Evolutionary conservation across 495 filamentous ascomycete genomes (phyloP), one percentile per base, ranked within the genome.

Genomic region (Lophium mytilinum): DNA sequence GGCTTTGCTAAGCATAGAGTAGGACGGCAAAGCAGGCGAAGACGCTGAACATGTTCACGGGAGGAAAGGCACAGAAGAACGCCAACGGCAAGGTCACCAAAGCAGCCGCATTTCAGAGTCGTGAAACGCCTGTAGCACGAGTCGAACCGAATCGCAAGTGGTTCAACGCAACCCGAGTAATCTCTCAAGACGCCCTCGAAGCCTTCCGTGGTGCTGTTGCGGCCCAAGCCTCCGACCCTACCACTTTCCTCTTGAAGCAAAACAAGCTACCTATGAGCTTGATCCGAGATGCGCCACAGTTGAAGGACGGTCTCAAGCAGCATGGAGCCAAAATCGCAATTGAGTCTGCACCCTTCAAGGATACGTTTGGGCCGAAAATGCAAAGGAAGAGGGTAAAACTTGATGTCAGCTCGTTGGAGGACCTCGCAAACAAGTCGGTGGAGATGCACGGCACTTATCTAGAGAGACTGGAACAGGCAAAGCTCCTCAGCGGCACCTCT

Each of bases 271-370:
- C 90, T 18, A 88, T 94, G 88, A 87, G 76, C 50, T 74, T 91
- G 66, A 86, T 92, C 57, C 72, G 78, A 58, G 87, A 90, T 57
- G 78, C 78, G 39, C 24, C 24, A 30, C 71, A 80, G 51, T 75
- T 71, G 14, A 76, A 83, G 69, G 90, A 93, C 68, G 91, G 90
- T 0, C 64, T 93, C 45, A 95, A 95, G 74, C 84, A 95, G 66
- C 92, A 97, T 71, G 79, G 85, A 67, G 90, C 93, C 21, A 98
- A 98, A 75, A 95, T 96, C 75, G 80, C 87, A 14, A 87, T 97
- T 45, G 90, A 95, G 71, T 83, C 83, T 34, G 78, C 85, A 34
- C 89, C 90, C 0, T 98, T 90, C 71, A 75, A 76, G n/a, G 85
- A 94, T 52, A 90, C 89, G 0, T 97, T 97, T 66, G 94, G 93